Evolutionary conservation across 2,329 filamentous ascomycete species (phyloP), one percentile per base, ranked within the genome.

Genomic region (Parastagonospora avenae): DNA sequence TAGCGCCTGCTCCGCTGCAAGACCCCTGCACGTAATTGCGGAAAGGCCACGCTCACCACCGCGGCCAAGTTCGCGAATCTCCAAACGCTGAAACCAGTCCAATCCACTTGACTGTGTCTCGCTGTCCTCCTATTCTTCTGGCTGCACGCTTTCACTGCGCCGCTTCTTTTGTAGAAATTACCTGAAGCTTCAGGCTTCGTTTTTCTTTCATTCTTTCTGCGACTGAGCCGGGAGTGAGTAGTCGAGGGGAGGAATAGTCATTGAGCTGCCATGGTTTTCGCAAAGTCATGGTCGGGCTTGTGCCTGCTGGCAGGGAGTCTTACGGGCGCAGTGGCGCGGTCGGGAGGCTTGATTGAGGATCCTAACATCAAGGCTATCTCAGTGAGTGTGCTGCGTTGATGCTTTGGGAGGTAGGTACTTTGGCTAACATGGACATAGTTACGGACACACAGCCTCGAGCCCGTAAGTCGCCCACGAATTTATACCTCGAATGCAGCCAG

Each of bases 401-500:
- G 43, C 42, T 54, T 37, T 44, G 10, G 35, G 43, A 32, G 37
- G 30, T 27, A 24, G 36, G 39, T 19, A 19, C 16, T 41, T 14
- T 44, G 55, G 63, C 67, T 74, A 62, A 64, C 53, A 31, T 14
- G 45, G 10, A 46, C 43, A 32, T 62, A 95, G 90, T 82, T 96
- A 70, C 86, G 91, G 71, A 96, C 92, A 69, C 92, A 96, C 77
- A 93, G 88, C 68, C 82, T 96, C 56, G 79, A 83, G 73, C 84
- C 89, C 82, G 90, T 92, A 79, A 75, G 87, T 83, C 60, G 53
- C 52, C n/a, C 49, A 38, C 19, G 12, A 31, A 8, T 24, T 16
- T 7, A 16, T 14, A 16, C 2, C n/a, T 12, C 16, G n/a, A 14
- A 31, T 36, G 12, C 35, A 32, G 29, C 19, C 31, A 44, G 35